Conservation (phyloP, 305 asterid species). For the Ajuga reptans region DNA sequence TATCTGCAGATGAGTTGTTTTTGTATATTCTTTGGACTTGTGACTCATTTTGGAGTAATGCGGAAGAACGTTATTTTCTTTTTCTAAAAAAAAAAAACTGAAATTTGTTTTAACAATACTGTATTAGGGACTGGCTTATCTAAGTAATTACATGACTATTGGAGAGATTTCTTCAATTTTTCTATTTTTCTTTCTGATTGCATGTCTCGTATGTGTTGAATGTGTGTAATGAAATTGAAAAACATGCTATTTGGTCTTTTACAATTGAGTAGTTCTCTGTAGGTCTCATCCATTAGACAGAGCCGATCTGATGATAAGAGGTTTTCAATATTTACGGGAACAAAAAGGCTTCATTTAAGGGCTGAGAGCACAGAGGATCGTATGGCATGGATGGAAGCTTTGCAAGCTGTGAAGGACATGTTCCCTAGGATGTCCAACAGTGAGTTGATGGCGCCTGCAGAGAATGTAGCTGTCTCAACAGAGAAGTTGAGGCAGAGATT, state of each 20-base stretch:
- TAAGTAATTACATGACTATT: no score
- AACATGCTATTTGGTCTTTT: slow-evolving; percentile 11
- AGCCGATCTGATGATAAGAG: slow-evolving; percentile 92
- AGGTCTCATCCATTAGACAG: slow-evolving; percentile 88
- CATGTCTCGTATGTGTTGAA: neutral
- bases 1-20: neutral
- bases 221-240: neutral
- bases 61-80: neutral
- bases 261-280: slow-evolving; percentile 27
- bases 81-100: neutral
- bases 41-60: slow-evolving; percentile 5
- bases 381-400: slow-evolving; percentile 81
- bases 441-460: slow-evolving; percentile 85
- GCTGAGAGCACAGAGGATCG: slow-evolving; percentile 89
- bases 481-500: slow-evolving; percentile 70
- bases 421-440: slow-evolving; percentile 95
- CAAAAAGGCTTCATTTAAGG: slow-evolving; percentile 87
- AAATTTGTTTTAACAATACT: no score
- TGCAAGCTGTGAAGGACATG: slow-evolving; percentile 86
- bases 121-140: no score
- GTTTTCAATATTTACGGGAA: slow-evolving; percentile 91
- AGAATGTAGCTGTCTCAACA: slow-evolving; percentile 55
- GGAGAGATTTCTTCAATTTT: no score
- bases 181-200: neutral
- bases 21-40: neutral